Base-by-base conservation (phyloP, 2,329 filamentous ascomycete genomes). In the Trichoderma breve region DNA sequence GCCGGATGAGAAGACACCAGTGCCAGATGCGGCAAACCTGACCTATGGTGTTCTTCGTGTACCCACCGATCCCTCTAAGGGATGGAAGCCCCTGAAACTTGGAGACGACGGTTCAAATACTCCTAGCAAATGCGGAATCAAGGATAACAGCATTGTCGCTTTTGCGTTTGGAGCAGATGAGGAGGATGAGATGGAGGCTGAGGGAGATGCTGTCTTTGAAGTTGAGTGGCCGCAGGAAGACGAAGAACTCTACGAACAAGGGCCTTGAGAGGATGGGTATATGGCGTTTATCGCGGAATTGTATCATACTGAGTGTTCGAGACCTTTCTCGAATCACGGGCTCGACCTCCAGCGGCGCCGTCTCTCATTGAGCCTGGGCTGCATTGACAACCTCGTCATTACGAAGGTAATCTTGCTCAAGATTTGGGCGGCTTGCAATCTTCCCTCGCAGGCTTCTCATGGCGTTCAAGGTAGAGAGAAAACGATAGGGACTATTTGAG, bases 21-120 rank as follows among this genome's bases (percentile, higher is more conserved):
- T 88, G 2, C 84, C 86, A 0, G 73, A 76, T 1, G 78, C 82
- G 63, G 81, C 84, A 39, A 82, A 76, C 5, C 78, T 89, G 39
- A 82, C 79, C 9, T 89, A 86, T 72, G 88, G 81, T 2, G 73
- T 84, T 8, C 83, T 86, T 14, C 84, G 82, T 58, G 80, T 82
- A 36, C 78, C 82, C 15, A 81, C 81, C 32, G 86, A 89, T 63
- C 79, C 83, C 2, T 78, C 79, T 0, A 79, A 81, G 24, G 87
- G 87, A 7, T 90, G 87, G 87, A 84, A 81, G 75, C 79, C 80
- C 28, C 79, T 90, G 12, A 80, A 82, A 3, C 77, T 82, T 2
- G 76, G 78, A 6, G 76, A 79, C 1, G 74, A 77, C 0, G 80
- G 81, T 3, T 75, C 73, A 0, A 82, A 84, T 68, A 86, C 82